These are phyloP conservation scores for Dactylonectria macrodidyma DNA, from an alignment of 2,329 filamentous ascomycete species.

Conservation along the genomic window DNA sequence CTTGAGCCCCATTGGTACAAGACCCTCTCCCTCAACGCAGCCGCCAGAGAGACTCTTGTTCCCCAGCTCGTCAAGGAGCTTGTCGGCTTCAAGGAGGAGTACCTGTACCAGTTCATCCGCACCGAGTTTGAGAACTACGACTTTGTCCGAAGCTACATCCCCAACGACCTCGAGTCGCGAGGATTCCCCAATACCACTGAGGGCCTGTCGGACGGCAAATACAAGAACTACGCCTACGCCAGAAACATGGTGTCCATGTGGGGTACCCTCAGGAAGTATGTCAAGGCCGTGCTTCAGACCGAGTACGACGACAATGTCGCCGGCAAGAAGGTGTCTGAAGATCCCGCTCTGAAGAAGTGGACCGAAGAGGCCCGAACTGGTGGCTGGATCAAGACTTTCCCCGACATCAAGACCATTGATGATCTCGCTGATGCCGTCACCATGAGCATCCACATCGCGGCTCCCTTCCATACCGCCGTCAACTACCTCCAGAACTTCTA, in stretches of 20 bases:
- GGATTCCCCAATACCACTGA: conserved; percentile 57
- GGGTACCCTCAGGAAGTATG: conserved; percentile 59
- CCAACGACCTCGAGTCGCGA: conserved; percentile 59
- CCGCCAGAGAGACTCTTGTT: conserved; percentile 60
- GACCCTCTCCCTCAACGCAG: conserved; percentile 64
- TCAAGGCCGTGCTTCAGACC: conserved; percentile 54
- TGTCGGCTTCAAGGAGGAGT: conserved; percentile 56
- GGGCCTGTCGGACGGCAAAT: conserved; percentile 53
- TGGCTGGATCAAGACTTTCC: conserved; percentile 59
- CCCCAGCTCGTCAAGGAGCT: conserved; percentile 61
- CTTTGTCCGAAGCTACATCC: conserved; percentile 61
- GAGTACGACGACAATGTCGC: conserved; percentile 52
- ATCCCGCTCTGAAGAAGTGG: conserved; percentile 57
- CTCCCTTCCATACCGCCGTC: conserved; percentile 64
- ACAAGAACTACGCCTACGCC: conserved; percentile 65
- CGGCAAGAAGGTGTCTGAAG: conserved; percentile 46
- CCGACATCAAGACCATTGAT: conserved; percentile 57
- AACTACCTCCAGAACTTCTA: conserved; percentile 69
- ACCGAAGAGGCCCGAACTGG: conserved; percentile 56
- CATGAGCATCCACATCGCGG: conserved; percentile 68
- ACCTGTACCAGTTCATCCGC: conserved; percentile 56
- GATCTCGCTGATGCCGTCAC: conserved; percentile 61
- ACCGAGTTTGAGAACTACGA: conserved; percentile 61
- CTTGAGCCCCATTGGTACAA: conserved; percentile 65
- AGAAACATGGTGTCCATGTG: conserved; percentile 62